phyloP scores from a whole-genome alignment of 306 rosid genomes.

The Acacia acuminata region DNA sequence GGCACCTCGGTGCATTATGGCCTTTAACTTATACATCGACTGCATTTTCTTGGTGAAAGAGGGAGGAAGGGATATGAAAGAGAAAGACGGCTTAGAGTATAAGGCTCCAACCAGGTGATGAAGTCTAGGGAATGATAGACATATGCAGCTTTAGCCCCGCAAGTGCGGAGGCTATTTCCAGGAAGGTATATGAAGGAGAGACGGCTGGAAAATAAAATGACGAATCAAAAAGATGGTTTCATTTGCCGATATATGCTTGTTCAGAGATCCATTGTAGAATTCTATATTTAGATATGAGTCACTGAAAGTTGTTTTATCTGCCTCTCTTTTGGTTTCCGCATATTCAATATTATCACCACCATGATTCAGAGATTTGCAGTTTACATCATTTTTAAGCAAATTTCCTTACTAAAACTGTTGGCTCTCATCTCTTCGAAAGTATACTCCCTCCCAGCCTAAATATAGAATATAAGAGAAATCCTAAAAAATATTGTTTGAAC shows the following conservation, averaged over 20 bases:
- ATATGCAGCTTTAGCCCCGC: too few relatives aligned
- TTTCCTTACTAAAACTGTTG: background rate
- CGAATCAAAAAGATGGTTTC: background rate
- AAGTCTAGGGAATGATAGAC: too few relatives aligned
- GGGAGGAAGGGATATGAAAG: background rate
- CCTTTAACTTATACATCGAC: slow-evolving; percentile 1
- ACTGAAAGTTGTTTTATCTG: slow-evolving; percentile 5
- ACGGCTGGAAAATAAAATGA: background rate
- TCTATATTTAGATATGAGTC: slow-evolving; percentile 6
- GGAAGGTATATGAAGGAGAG: background rate
- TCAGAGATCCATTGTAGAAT: slow-evolving; percentile 5
- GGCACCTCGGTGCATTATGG: background rate
- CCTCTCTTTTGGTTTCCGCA: slow-evolving; percentile 6
- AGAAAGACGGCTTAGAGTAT: background rate
- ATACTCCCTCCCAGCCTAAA: background rate
- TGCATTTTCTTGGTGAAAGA: slow-evolving; percentile 7
- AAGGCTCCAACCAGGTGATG: fast-evolving
- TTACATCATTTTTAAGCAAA: background rate
- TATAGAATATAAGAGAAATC: too few relatives aligned
- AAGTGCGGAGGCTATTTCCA: too few relatives aligned
- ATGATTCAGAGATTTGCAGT: slow-evolving; percentile 7
- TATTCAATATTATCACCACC: background rate
- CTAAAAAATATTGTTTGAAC: too few relatives aligned
- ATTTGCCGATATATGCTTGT: background rate
- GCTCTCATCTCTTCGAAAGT: background rate